A percentile compares a stretch with the other conserved stretches of the same genome.
These are phyloP conservation scores for Aureobasidium zeae DNA, from an alignment of 2,329 filamentous ascomycete species.

Conservation along the genomic window DNA sequence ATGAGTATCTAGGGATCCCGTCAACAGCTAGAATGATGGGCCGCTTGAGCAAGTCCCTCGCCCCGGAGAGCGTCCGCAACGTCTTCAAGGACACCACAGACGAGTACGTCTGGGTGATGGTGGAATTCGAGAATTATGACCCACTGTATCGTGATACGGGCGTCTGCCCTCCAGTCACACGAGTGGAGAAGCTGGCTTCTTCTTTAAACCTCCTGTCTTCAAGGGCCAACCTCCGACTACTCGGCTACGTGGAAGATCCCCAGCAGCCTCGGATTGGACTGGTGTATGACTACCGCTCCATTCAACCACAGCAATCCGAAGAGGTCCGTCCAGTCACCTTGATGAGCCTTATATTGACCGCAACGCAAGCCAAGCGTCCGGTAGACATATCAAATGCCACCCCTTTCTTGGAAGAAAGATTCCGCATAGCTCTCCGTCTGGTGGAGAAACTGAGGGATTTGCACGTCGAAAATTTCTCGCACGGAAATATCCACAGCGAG, in stretches of 20 bases:
- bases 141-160: constrained; percentile 38
- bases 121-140: constrained; percentile 57
- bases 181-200: constrained; percentile 34
- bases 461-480: constrained; percentile 58
- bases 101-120: constrained; percentile 38
- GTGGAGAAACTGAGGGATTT: constrained; percentile 64
- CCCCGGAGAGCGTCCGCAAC: constrained; percentile 24
- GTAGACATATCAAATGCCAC: constrained; percentile 36
- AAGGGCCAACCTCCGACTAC: constrained; percentile 45
- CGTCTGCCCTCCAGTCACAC: constrained; percentile 38
- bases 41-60: constrained; percentile 27
- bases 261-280: constrained; percentile 60
- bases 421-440: constrained; percentile 63
- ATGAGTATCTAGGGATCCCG: constrained; percentile 38
- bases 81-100: constrained; percentile 27
- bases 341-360: constrained; percentile 39
- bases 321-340: constrained; percentile 37
- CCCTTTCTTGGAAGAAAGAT: constrained; percentile 65
- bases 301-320: constrained; percentile 17
- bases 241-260: constrained; percentile 66
- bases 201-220: constrained; percentile 20
- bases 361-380: constrained; percentile 35
- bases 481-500: constrained; percentile 59
- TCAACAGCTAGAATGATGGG: constrained; percentile 38
- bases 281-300: constrained; percentile 61